A percentile compares a stretch with the other conserved stretches of the same genome.
phyloP scores from a whole-genome alignment of 176 grass and related monocot genomes.

The Oryza nivara region DNA sequence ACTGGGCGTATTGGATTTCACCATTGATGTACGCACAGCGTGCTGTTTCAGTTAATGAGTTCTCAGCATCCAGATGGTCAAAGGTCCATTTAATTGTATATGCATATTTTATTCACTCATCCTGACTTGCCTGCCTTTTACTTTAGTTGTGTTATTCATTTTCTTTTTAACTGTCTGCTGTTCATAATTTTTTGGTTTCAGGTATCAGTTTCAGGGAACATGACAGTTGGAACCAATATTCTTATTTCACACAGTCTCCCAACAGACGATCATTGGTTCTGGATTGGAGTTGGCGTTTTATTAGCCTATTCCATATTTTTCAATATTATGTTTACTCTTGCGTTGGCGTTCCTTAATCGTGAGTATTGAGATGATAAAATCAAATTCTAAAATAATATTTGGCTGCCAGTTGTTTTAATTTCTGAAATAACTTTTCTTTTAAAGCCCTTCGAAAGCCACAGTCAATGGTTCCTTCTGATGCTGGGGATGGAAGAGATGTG shows the following conservation, averaged over 20 bases:
- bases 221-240: slow-evolving; percentile 59
- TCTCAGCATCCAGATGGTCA: slow-evolving; percentile 63
- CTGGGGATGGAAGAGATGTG: slow-evolving; percentile 27
- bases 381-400: not conserved
- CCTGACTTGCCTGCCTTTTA: not conserved
- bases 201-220: slow-evolving; percentile 36
- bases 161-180: not conserved
- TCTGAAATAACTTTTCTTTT: slow-evolving; percentile 21
- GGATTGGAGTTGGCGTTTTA: slow-evolving; percentile 70
- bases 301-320: slow-evolving; percentile 64
- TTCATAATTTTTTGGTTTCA: slow-evolving; percentile 34
- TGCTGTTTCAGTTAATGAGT: slow-evolving; percentile 79
- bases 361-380: slow-evolving; percentile 42
- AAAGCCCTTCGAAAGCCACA: slow-evolving; percentile 67
- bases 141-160: not conserved
- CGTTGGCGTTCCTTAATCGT: slow-evolving; percentile 65
- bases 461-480: slow-evolving; percentile 30
- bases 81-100: slow-evolving; percentile 38
- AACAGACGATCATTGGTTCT: slow-evolving; percentile 66
- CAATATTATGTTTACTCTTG: slow-evolving; percentile 64
- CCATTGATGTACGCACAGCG: slow-evolving; percentile 75
- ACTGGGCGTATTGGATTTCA: slow-evolving; percentile 75
- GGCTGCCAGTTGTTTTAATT: not conserved
- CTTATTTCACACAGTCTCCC: slow-evolving; percentile 48
- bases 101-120: slow-evolving; percentile 10